A percentile compares a stretch with the other conserved stretches of the same genome.
phyloP scores from a whole-genome alignment of 1,139 yeast genomes.

The Saccharomycopsis hybrid region DNA sequence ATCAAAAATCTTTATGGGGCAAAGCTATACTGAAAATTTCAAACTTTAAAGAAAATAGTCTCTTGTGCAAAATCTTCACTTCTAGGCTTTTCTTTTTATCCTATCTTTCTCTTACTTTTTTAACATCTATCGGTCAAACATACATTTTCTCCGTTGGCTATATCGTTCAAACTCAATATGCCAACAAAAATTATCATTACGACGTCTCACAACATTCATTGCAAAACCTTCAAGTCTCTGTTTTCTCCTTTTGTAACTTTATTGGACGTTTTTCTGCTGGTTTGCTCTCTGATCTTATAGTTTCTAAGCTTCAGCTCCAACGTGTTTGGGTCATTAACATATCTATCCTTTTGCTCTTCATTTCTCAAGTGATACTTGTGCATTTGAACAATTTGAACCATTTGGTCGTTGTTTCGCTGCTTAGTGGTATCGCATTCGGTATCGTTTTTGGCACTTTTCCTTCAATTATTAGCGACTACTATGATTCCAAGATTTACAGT shows the following conservation, averaged over 20 bases:
- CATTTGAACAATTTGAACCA: conserved; percentile 31
- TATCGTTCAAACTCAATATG: conserved; percentile 50
- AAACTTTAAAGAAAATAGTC: not conserved
- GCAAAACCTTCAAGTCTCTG: conserved; percentile 69
- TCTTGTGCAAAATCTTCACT: conserved; percentile 15
- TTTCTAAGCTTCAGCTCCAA: conserved; percentile 43
- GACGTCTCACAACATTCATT: conserved; percentile 32
- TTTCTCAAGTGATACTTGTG: conserved; percentile 32
- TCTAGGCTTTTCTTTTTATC: conserved; percentile 39
- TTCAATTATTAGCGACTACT: conserved; percentile 68
- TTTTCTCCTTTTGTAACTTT: conserved; percentile 62
- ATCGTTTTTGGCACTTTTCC: conserved; percentile 77
- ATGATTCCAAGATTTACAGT: conserved; percentile 66
- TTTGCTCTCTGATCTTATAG: conserved; percentile 53
- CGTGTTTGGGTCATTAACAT: conserved; percentile 62
- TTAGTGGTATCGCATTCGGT: conserved; percentile 73
- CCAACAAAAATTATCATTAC: conserved; percentile 26
- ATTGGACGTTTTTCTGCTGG: conserved; percentile 66
- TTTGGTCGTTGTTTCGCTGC: conserved; percentile 48
- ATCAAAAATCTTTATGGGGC: not conserved
- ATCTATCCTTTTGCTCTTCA: conserved; percentile 39
- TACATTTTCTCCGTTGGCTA: conserved; percentile 73
- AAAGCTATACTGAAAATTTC: not conserved
- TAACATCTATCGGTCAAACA: conserved; percentile 74
- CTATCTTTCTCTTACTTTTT: conserved; percentile 50